Conservation (phyloP, 164 flowering plant genomes). For the Chloranthus sessilifolius region DNA sequence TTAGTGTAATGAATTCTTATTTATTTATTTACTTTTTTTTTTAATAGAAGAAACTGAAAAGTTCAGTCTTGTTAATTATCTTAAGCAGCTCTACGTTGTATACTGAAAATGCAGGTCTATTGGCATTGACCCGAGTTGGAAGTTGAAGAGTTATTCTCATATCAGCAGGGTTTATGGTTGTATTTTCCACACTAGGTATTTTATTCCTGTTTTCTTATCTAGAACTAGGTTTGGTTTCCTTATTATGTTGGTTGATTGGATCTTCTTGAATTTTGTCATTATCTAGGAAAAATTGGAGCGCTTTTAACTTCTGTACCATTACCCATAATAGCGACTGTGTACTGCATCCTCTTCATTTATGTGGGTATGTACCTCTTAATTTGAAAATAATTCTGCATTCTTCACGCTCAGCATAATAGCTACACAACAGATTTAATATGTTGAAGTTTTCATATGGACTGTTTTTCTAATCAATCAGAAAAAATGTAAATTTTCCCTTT, state of each 20-base stretch:
- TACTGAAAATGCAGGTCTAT: constrained; percentile 77
- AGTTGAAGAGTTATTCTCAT: constrained; percentile 72
- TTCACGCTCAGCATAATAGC: too few relatives aligned
- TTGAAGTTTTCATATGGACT: too few relatives aligned
- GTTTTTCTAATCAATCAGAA: too few relatives aligned
- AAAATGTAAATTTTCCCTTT: too few relatives aligned
- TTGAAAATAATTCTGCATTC: background rate
- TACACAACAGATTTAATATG: too few relatives aligned
- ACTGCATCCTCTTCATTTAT: constrained; percentile 55
- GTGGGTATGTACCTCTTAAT: constrained; percentile 37
- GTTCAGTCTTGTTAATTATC: too few relatives aligned
- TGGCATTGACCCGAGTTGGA: constrained; percentile 71
- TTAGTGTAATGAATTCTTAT: too few relatives aligned
- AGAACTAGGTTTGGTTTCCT: background rate
- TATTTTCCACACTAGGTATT: constrained; percentile 73
- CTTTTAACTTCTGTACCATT: constrained; percentile 26
- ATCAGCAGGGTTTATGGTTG: constrained; percentile 65
- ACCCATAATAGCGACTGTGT: constrained; percentile 29
- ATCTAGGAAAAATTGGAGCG: constrained; percentile 26
- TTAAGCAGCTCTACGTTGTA: too few relatives aligned
- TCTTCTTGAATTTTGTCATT: background rate
- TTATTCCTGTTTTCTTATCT: background rate
- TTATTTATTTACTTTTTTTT: too few relatives aligned
- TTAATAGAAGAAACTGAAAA: too few relatives aligned
- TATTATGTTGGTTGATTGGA: constrained; percentile 1